Evolutionary conservation across 164 flowering plant species (phyloP), one percentile per base, ranked within the genome.

Genomic region (Annona cherimola): DNA sequence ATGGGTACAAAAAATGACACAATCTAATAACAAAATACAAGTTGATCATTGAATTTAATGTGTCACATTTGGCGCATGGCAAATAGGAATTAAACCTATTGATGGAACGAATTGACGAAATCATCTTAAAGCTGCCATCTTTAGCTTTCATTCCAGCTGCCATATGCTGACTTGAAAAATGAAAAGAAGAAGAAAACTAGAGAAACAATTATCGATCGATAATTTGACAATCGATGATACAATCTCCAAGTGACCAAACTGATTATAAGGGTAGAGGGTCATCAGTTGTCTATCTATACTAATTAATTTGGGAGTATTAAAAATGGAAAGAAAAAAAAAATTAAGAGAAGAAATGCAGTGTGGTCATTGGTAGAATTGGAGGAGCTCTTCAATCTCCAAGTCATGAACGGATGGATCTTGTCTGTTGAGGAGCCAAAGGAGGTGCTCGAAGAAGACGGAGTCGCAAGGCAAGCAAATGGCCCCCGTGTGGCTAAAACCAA

Each of bases 391-490:
- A 60, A 72, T 64, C 61, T 72, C 68, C 41, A 61, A 46, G 64
- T 19, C 69, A 18, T 69, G 68, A 12, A 63, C 72, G 4, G 69
- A 69, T 19, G 76, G 72, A 43, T 74, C 72, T 3, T 74, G 18
- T 46, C 68, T 63, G 50, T 70, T 54, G 55, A 69, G 57, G 11
- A 69, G 69, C 72, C 76, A 74, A 61, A 74, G 76, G 54, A 74
- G 72, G 68, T 74, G 76, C 12, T 74, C 76, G 19, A 74, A 74
- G 63, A 74, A 61, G 8, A 62, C 72, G 1, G 73, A 50, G 54
- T 74, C 73, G 39, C 76, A 74, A 0, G 76, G 76, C 19, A 74
- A 41, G 50, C 72, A 42, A 7, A 74, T 74, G 3, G 68, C 72
- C 1, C 76, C 76, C 1, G 3, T 19, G 68, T 42, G 18, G 16